phyloP scores from a whole-genome alignment of 2,329 filamentous ascomycete genomes.

The Cordyceps farinosa region DNA sequence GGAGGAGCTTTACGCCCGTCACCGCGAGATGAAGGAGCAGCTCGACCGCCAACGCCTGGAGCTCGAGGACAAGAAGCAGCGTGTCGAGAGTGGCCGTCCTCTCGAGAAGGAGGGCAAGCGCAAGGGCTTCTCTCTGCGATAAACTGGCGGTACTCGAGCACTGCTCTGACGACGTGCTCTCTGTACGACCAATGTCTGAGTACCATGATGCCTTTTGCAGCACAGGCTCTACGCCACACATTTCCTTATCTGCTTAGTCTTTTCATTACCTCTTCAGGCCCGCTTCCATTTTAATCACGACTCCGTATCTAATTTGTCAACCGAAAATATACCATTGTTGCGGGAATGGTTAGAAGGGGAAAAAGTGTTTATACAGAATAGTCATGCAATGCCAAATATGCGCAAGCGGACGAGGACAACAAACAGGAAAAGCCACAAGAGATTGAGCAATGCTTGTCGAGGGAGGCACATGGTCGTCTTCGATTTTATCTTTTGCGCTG shows the following conservation, averaged over 20 bases:
- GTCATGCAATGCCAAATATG: constrained; percentile 18
- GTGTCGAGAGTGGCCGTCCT: constrained; percentile 91
- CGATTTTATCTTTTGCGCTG: not conserved
- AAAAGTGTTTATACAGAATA: constrained; percentile 19
- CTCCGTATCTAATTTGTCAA: constrained; percentile 34
- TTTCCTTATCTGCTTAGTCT: constrained; percentile 44
- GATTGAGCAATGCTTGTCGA: not conserved
- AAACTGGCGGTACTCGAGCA: constrained; percentile 40
- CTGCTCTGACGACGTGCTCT: constrained; percentile 24
- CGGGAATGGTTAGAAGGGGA: constrained; percentile 16
- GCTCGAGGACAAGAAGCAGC: constrained; percentile 96
- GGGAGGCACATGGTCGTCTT: not conserved
- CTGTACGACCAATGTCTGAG: constrained; percentile 53
- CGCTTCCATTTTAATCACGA: constrained; percentile 40
- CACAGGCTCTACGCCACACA: constrained; percentile 55
- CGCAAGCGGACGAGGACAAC: constrained; percentile 11
- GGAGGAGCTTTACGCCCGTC: constrained; percentile 95
- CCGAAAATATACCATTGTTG: constrained; percentile 19
- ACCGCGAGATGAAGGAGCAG: constrained; percentile 99
- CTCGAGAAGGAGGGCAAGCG: constrained; percentile 97
- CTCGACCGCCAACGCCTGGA: constrained; percentile 91
- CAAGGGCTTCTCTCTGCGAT: constrained; percentile 98
- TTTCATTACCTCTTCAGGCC: constrained; percentile 33
- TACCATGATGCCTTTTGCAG: constrained; percentile 56
- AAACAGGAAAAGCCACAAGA: not conserved